Evolutionary conservation across 1,284 basidiomycete species (phyloP).

Genomic region (Cryptococcus maquisensis): DNA sequence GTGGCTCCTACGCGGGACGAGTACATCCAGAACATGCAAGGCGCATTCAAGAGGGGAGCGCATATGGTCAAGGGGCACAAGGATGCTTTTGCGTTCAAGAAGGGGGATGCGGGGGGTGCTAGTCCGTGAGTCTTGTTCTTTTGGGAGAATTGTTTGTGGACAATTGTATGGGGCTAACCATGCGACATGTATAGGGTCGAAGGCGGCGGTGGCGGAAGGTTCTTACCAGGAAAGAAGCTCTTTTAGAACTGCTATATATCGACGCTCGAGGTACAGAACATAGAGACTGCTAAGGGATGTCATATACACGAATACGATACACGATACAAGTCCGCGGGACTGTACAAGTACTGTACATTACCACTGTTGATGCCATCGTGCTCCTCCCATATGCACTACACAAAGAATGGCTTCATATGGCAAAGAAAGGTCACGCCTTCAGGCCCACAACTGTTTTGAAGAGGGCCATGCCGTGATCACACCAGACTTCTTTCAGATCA

Average conservation of each 20-base stretch:
- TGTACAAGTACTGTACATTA: too few relatives aligned
- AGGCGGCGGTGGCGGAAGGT: too few relatives aligned
- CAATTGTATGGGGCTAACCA: background rate
- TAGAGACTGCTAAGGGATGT: background rate
- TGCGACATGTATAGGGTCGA: background rate
- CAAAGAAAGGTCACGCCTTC: too few relatives aligned
- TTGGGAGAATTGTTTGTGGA: background rate
- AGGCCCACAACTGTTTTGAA: too few relatives aligned
- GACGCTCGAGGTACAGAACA: background rate
- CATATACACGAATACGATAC: too few relatives aligned
- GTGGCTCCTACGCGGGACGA: conserved; percentile 29
- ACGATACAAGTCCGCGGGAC: too few relatives aligned
- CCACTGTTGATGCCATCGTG: too few relatives aligned
- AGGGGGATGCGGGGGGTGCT: conserved; percentile 5
- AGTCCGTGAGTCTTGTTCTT: conserved; percentile 14
- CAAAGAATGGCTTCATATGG: too few relatives aligned
- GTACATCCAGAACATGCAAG: conserved; percentile 31
- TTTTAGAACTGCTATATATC: background rate
- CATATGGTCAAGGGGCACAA: conserved; percentile 27
- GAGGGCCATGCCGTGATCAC: too few relatives aligned
- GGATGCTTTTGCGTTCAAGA: conserved; percentile 26
- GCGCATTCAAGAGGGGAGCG: conserved; percentile 33
- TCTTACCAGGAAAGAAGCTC: background rate
- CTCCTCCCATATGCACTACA: too few relatives aligned
- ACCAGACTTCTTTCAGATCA: too few relatives aligned